Percentiles rank a stretch among this genome's conserved stretches.
These are phyloP conservation scores for Trametes villosa DNA, from an alignment of 768 basidiomycete genomes.

Conservation along the genomic window DNA sequence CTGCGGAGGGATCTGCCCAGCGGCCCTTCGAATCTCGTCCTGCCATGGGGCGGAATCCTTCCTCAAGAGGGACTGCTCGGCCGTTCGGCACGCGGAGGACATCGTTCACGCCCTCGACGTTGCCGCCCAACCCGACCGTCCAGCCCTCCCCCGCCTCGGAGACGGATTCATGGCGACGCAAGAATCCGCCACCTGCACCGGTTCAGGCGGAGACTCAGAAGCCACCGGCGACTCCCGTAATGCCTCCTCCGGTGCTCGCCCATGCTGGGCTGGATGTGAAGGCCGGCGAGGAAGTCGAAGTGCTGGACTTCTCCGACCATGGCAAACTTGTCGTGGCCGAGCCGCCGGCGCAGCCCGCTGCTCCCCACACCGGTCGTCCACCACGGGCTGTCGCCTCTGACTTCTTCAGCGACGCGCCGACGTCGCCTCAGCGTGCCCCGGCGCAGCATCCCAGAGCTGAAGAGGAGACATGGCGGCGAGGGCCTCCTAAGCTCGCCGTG, in stretches of 20 bases:
- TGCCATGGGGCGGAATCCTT: constrained; percentile 37
- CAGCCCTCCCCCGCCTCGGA: constrained; percentile 41
- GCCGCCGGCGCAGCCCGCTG: constrained; percentile 29
- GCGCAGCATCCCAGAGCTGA: constrained; percentile 39
- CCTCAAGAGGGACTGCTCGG: constrained; percentile 36
- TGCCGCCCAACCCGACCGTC: neutral
- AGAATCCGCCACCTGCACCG: constrained; percentile 42
- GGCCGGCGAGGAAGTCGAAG: constrained; percentile 67
- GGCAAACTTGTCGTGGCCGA: constrained; percentile 64
- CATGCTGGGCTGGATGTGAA: constrained; percentile 46
- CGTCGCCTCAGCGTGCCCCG: neutral
- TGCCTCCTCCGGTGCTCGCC: constrained; percentile 35
- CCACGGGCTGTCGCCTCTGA: constrained; percentile 66
- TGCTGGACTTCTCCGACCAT: constrained; percentile 82
- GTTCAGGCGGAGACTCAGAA: constrained; percentile 38
- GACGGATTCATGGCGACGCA: constrained; percentile 71
- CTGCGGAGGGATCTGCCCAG: constrained; percentile 2
- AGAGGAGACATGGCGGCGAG: constrained; percentile 51
- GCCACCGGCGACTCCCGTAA: constrained; percentile 29
- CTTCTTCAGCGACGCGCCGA: constrained; percentile 64
- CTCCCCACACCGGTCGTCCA: constrained; percentile 33
- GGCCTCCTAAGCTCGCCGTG: constrained; percentile 9
- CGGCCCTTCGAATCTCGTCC: constrained; percentile 12
- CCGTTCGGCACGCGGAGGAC: constrained; percentile 33
- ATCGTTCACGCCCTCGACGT: constrained; percentile 16